Percentiles rank a stretch among this genome's conserved stretches.
These are phyloP conservation scores for Ambispora gerdemannii DNA, from an alignment of 192 early-diverging fungal genomes.

Conservation along the genomic window DNA sequence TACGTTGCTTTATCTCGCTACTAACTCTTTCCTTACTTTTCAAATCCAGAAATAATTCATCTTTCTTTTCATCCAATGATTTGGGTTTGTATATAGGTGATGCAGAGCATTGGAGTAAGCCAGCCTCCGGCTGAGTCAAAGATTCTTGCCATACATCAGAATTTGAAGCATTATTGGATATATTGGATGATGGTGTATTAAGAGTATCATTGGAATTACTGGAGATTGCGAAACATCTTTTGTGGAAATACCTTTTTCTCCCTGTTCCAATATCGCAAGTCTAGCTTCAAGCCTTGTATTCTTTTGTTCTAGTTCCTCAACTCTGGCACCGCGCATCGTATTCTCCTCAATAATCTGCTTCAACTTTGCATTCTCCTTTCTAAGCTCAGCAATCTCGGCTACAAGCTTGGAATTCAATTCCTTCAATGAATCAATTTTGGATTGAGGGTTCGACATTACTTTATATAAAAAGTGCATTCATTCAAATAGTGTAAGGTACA, in stretches of 20 bases:
- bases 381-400: conserved; percentile 13
- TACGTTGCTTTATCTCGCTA: neutral
- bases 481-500: too few species aligned
- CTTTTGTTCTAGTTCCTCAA: conserved; percentile 26
- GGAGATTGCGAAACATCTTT: neutral
- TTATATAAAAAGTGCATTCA: conserved; percentile 12
- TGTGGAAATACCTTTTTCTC: conserved; percentile 23
- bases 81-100: too few species aligned
- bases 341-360: conserved; percentile 15
- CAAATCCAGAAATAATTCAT: neutral
- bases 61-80: neutral
- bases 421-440: conserved; percentile 16
- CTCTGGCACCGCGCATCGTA: conserved; percentile 13
- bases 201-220: too few species aligned
- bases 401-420: conserved; percentile 21
- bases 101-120: too few species aligned
- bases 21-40: neutral
- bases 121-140: too few species aligned
- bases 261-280: conserved; percentile 20
- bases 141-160: conserved; percentile 15
- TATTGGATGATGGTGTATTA: conserved; percentile 10
- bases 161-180: conserved; percentile 18
- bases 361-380: conserved; percentile 4
- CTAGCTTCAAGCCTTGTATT: conserved; percentile 17
- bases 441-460: conserved; percentile 15